Base-by-base conservation (phyloP, 2,329 filamentous ascomycete genomes). In the Raffaelea arxii region DNA sequence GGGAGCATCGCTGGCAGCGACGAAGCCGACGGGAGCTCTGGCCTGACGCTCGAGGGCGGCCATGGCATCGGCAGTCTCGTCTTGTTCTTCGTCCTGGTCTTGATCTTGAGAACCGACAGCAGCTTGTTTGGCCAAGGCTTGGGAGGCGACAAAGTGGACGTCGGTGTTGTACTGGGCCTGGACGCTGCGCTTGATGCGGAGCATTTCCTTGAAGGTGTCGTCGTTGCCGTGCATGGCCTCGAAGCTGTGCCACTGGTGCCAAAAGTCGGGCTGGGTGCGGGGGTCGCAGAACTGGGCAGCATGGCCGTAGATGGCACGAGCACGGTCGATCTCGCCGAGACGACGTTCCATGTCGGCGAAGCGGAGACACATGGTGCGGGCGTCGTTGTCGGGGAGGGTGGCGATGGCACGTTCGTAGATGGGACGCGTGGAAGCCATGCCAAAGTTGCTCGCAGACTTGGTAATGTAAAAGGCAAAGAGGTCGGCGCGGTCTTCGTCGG, bases 401-500 rank as follows among this genome's bases (percentile, higher is more conserved):
- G 87, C 82, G 55, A 98, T 95, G 32, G 92, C 91, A 47, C 90
- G 82, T 67, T 98, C 92, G 70, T 98, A 98, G 56, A 98, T 98
- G 1, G 88, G 84, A 44, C 92, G 74, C 3, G 92, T 96, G 1
- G 92, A 97, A 0, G 92, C 90, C 44, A 98, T 77, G 25, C 94
- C 92, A 59, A 98, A 98, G 66, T 98, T 98, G 19, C 89, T 94
- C 2, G 92, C 92, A 1, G 90, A 96, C 64, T 56, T 56, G 46
- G 55, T 97, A 61, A 98, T 96, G 70, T 98, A 98, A 62, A 97
- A 95, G 64, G 95, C 92, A 71, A 96, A 98, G 90, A 98, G 96
- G 58, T 95, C 89, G 50, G 90, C 83, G 44, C 89, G 78, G 63
- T 98, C 91, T 59, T 96, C 91, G 58, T 98, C 92, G 14, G 87